Base-by-base conservation (phyloP, 331 rosid species). In the Spiraea crenata region DNA sequence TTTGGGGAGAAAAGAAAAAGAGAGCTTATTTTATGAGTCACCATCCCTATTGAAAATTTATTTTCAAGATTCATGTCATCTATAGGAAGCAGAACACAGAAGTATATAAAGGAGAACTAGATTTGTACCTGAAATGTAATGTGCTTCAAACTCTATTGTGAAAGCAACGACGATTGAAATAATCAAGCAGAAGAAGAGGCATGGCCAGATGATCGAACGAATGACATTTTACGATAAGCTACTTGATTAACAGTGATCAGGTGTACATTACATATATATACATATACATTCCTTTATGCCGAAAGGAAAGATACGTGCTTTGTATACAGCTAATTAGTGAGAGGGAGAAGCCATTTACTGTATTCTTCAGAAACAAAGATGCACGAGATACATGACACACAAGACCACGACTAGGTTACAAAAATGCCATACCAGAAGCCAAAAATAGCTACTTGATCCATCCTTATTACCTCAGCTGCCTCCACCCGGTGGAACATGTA, bases 241-340 rank as follows among this genome's bases (percentile, higher is more conserved):
- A 72, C 63, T 83, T 81, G 60, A 70, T 77, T 76, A 82, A 84
- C 84, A 80, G 65, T 37, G 85, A 76, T 80, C 66, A 76, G 86
- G 72, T 79, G 89, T 82, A 64, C 78, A 85, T 86, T 86, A 89
- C 90, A 91, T 83, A 69, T 83, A 87, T 78, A 86, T 80, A 81
- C 87, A 86, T 79, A 71, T 67, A 63, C 86, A 76, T 90, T 90
- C 77, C 88, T 41, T 65, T 63, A 59, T 70, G 60, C 83, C 79
- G 86, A 34, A 69, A 72, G 78, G 63, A 49, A 76, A 42, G 63
- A 39, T 56, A 77, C 67, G 73, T 70, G 87, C 77, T 70, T 76
- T 74, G 87, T 86, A 83, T 86, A 86, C 95, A 87, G 71, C 92
- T 86, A 84, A 79, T 75, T 89, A 81, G 83, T 63, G 85, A 79